phyloP scores from a whole-genome alignment of 495 filamentous ascomycete species.

The Aspergillus nidulans region DNA sequence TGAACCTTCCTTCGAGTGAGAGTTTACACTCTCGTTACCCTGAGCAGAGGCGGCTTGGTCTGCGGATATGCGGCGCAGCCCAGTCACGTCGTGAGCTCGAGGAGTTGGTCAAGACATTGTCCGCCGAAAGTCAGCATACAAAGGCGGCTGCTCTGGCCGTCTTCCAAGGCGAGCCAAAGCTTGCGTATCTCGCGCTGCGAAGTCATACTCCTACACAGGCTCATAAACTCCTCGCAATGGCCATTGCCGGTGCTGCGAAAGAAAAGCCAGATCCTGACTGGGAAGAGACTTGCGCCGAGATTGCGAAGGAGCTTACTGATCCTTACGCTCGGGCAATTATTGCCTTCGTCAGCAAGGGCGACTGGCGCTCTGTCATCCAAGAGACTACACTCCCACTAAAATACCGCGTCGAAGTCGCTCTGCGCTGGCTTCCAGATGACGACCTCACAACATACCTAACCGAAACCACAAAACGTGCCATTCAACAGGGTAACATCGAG shows the following conservation, averaged over 20 bases:
- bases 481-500: slow-evolving; percentile 76
- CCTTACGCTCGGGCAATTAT: slow-evolving; percentile 88
- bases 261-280: slow-evolving; percentile 51
- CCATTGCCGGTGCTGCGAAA: slow-evolving; percentile 51
- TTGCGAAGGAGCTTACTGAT: slow-evolving; percentile 65
- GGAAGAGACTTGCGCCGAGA: slow-evolving; percentile 54
- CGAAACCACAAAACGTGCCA: slow-evolving; percentile 55
- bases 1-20: slow-evolving; percentile 45
- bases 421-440: slow-evolving; percentile 77
- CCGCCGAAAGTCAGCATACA: slow-evolving; percentile 61
- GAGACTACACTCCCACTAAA: slow-evolving; percentile 78
- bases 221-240: slow-evolving; percentile 51
- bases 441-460: slow-evolving; percentile 70
- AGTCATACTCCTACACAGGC: slow-evolving; percentile 40
- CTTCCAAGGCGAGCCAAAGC: slow-evolving; percentile 63
- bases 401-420: slow-evolving; percentile 80
- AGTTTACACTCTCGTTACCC: slow-evolving; percentile 58
- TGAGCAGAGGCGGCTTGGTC: slow-evolving; percentile 72
- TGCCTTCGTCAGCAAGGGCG: slow-evolving; percentile 81
- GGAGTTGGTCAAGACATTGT: slow-evolving; percentile 54
- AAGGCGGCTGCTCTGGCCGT: slow-evolving; percentile 76
- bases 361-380: slow-evolving; percentile 79
- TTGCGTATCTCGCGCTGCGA: slow-evolving; percentile 43
- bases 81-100: slow-evolving; percentile 60
- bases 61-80: slow-evolving; percentile 72